Base-by-base conservation (phyloP, 768 basidiomycete genomes). In the Boletus coccyginus region DNA sequence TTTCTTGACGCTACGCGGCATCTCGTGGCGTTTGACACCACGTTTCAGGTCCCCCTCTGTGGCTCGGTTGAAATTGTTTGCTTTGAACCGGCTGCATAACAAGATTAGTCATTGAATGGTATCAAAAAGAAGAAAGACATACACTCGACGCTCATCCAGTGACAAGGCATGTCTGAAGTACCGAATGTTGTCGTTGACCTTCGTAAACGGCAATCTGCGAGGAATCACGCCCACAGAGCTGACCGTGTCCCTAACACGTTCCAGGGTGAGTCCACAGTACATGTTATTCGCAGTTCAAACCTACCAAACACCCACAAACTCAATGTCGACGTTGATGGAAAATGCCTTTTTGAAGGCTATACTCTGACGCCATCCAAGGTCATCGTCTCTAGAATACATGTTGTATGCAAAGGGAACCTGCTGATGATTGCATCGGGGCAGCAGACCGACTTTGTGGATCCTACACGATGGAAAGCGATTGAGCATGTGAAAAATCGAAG, bases 291-390 rank as follows among this genome's bases (percentile, higher is more conserved):
- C n/a, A 24, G 9, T 19, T 52, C 17, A 38, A 35, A 56, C 77
- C 54, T 63, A 88, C 88, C 87, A 90, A 8, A 91, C 86, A 13
- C 88, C 90, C 5, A 92, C 72, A 58, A 91, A 80, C 40, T 90
- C 82, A 35, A 91, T 81, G 54, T 85, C 78, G 10, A 90, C 86
- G 36, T 88, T 85, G n/a, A 86, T 81, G 0, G 82, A 86, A 64
- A 90, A 91, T 0, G 86, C 81, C 32, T 83, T 84, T 69, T 90
- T 90, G 75, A 92, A 92, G 0, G 77, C 79, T 0, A 74, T 78
- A 54, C 84, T 85, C 64, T 88, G 84, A 8, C 65, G 56, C 87
- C 87, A 88, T 2, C 87, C 86, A 1, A 56, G 59, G 9, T 78
- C 70, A 58, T 87, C 82, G 36, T 83, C 79, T 3, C 77, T 71